A percentile compares a stretch with the other conserved stretches of the same genome.
Evolutionary conservation across 495 filamentous ascomycete species (phyloP).

Genomic region (Daldinia childiae): DNA sequence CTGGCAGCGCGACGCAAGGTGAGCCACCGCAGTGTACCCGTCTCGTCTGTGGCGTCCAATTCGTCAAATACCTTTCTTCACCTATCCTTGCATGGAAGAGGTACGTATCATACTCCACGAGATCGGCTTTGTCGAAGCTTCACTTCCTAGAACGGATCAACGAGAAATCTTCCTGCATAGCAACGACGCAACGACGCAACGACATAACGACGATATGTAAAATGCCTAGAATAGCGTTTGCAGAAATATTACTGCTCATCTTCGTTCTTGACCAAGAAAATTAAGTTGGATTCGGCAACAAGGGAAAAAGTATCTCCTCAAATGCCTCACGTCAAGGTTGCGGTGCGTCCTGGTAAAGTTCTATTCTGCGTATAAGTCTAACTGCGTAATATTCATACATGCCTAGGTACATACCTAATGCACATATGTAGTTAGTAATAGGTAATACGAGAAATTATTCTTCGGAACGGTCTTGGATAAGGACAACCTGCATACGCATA

Average conservation of each 20-base stretch:
- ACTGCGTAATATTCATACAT: not conserved
- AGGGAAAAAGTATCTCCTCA: slow-evolving; percentile 31
- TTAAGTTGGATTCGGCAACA: slow-evolving; percentile 31
- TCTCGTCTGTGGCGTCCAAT: slow-evolving; percentile 21
- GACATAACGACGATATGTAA: not conserved
- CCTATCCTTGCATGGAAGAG: slow-evolving; percentile 19
- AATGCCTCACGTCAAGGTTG: slow-evolving; percentile 29
- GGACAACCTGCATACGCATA: slow-evolving; percentile 3
- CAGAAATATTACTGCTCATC: slow-evolving; percentile 11
- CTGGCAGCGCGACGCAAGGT: slow-evolving; percentile 18
- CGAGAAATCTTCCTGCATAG: slow-evolving; percentile 8
- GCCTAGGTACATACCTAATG: not conserved
- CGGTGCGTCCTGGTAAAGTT: slow-evolving; percentile 21
- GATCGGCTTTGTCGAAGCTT: slow-evolving; percentile 15
- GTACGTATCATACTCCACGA: slow-evolving; percentile 1
- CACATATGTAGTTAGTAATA: not conserved
- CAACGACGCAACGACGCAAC: not conserved
- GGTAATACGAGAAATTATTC: slow-evolving; percentile 8
- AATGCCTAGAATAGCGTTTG: not conserved
- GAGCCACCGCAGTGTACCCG: slow-evolving; percentile 18
- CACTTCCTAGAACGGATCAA: slow-evolving; percentile 26
- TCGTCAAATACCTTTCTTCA: slow-evolving; percentile 31
- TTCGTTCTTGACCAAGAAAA: slow-evolving; percentile 4
- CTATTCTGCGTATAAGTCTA: slow-evolving; percentile 23
- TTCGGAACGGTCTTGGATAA: not conserved